These are phyloP conservation scores for Annona cherimola DNA, from an alignment of 164 flowering plant species.

Conservation along the genomic window DNA sequence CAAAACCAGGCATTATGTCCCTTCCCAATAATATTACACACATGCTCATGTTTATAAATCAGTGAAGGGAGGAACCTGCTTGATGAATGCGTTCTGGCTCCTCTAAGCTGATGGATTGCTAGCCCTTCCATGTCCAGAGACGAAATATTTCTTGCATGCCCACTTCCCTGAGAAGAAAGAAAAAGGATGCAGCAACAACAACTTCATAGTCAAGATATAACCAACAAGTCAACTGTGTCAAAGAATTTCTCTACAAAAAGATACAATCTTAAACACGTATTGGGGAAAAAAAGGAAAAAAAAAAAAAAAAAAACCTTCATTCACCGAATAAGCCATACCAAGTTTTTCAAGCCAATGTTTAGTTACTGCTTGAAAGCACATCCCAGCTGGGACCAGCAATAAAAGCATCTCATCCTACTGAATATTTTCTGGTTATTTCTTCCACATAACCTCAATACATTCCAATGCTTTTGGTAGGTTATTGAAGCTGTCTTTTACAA, in stretches of 20 bases:
- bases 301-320: too few relatives aligned
- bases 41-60: too few relatives aligned
- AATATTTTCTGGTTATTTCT: too few relatives aligned
- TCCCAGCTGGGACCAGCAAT: background rate
- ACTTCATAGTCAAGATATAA: background rate
- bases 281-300: too few relatives aligned
- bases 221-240: background rate
- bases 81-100: slow-evolving; percentile 28
- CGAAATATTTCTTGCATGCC: slow-evolving; percentile 29
- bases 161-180: slow-evolving; percentile 30
- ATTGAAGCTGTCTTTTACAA: background rate
- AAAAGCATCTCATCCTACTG: background rate
- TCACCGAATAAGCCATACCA: background rate
- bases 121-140: slow-evolving; percentile 40
- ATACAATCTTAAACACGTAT: background rate
- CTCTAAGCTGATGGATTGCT: slow-evolving; percentile 31
- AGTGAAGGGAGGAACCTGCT: slow-evolving; percentile 33
- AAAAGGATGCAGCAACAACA: background rate
- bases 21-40: too few relatives aligned
- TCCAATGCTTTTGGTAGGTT: background rate
- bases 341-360: background rate
- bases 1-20: too few relatives aligned
- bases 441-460: background rate
- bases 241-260: background rate
- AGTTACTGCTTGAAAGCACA: background rate